Evolutionary conservation across 371 early-diverging fungal genomes (phyloP).

Genomic region (Gilbertella persicaria): DNA sequence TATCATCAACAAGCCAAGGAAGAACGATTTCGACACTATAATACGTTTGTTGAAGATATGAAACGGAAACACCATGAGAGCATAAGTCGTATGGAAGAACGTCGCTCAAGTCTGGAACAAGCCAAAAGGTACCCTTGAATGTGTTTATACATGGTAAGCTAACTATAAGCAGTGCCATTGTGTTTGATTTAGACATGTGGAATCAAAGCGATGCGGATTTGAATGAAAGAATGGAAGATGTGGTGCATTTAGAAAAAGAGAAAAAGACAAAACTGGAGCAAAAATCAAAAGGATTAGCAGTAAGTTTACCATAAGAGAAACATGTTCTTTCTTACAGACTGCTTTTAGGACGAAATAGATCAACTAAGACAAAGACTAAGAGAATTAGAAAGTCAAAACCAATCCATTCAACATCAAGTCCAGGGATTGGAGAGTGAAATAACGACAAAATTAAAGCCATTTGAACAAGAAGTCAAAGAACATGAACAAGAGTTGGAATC

Average conservation of each 20-base stretch:
- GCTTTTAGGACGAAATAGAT: conserved; percentile 2
- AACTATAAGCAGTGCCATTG: not conserved
- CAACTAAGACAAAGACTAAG: not conserved
- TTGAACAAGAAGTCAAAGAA: conserved; percentile 1
- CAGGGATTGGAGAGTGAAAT: not conserved
- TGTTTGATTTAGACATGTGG: conserved; percentile 18
- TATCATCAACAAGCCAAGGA: not conserved
- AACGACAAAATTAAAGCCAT: not conserved
- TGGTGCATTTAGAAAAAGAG: conserved; percentile 5
- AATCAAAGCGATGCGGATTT: conserved; percentile 10
- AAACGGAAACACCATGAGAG: not conserved
- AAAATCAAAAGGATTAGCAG: not conserved
- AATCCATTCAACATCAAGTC: not conserved
- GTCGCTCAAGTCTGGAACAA: not conserved
- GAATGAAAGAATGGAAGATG: conserved; percentile 13
- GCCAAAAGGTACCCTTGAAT: not conserved
- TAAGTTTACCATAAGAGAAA: not conserved
- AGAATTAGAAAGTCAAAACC: conserved; percentile 2
- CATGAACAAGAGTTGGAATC: not conserved
- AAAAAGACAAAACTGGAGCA: not conserved
- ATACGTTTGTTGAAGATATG: not conserved
- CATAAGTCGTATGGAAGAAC: not conserved
- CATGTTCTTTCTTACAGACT: not conserved
- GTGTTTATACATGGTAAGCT: too few species aligned
- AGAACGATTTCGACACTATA: not conserved